Base-by-base conservation (phyloP, 176 grass and related monocot genomes). In the Pontederia crassipes region DNA sequence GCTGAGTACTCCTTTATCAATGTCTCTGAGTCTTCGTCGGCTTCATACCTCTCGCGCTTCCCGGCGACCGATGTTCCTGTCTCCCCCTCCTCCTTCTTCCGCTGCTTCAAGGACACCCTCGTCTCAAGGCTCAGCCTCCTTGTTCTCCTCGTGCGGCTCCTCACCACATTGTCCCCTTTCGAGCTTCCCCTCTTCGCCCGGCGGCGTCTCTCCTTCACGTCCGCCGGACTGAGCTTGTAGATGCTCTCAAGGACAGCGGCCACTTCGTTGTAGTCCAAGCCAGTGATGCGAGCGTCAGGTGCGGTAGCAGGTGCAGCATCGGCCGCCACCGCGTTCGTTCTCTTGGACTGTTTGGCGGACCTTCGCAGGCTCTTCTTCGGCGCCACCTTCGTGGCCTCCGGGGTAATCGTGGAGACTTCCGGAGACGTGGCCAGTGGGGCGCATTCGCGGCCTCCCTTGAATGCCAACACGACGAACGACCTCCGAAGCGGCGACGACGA, bases 171-270 rank as follows among this genome's bases (percentile, higher is more conserved):
- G 28, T 59, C 60, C 54, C 26, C 58, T 49, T 46, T 46, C 11
- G 71, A 55, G 35, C 66, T 28, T 47, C 65, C 72, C 11, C 71
- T 58, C 56, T 69, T 45, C 53, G 18, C 32, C 32, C 74, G 57
- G 16, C 28, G 55, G 8, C 51, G 29, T 2, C 13, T 28, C 48
- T 77, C 61, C 46, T 69, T 57, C n/a, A 89, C 74, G 2, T 77
- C 73, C 20, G 80, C 66, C 12, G 91, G 86, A 84, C 91, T 96
- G 52, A 87, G 83, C 72, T 87, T 78, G 80, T 90, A 96, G 64
- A 96, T 83, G 79, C 60, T 90, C 86, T 96, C 91, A 11, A 96
- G 74, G 57, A 75, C 67, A 29, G 87, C 91, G 17, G 91, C 83
- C n/a, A 96, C 83, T 72, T 90, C 81, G 72, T 79, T 79, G 72